These are phyloP conservation scores for Spathaspora sp. DNA, from an alignment of 1,139 yeast species.

Conservation along the genomic window DNA sequence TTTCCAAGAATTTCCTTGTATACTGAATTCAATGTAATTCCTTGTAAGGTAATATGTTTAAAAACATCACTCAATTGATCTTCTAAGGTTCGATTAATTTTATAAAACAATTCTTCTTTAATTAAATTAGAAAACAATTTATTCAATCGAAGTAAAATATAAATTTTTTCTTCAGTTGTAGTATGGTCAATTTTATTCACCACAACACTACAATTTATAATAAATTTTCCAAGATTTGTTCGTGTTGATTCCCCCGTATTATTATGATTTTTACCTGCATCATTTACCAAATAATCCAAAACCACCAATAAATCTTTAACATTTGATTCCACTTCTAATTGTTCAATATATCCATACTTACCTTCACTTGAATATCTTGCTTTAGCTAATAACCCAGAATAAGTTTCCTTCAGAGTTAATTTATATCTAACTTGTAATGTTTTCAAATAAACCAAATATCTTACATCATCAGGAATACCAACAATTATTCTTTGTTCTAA, in stretches of 20 bases:
- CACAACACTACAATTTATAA: background rate
- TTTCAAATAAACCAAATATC: conserved; percentile 35
- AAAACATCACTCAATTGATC: conserved; percentile 29
- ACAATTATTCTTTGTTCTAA: conserved; percentile 27
- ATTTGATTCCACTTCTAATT: conserved; percentile 19
- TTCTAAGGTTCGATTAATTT: conserved; percentile 37
- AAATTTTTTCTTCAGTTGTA: conserved; percentile 31
- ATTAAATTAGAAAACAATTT: conserved; percentile 27
- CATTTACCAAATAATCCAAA: conserved; percentile 34
- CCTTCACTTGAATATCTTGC: conserved; percentile 20
- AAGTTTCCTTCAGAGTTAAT: conserved; percentile 29
- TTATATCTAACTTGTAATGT: conserved; percentile 32
- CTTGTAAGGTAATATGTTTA: conserved; percentile 38
- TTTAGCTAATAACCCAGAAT: conserved; percentile 29
- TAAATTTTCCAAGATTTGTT: background rate
- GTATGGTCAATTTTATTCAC: conserved; percentile 19
- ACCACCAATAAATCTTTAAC: conserved; percentile 31
- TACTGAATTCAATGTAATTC: conserved; percentile 29
- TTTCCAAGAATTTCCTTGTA: conserved; percentile 25
- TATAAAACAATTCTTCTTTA: conserved; percentile 40
- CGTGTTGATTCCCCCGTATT: conserved; percentile 1
- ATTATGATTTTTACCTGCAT: conserved; percentile 10
- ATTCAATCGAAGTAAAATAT: conserved; percentile 34
- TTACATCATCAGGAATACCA: conserved; percentile 35
- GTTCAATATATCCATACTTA: conserved; percentile 21